Conservation (phyloP, 805 yeast genomes). For the Saccharomycopsis microspora region DNA sequence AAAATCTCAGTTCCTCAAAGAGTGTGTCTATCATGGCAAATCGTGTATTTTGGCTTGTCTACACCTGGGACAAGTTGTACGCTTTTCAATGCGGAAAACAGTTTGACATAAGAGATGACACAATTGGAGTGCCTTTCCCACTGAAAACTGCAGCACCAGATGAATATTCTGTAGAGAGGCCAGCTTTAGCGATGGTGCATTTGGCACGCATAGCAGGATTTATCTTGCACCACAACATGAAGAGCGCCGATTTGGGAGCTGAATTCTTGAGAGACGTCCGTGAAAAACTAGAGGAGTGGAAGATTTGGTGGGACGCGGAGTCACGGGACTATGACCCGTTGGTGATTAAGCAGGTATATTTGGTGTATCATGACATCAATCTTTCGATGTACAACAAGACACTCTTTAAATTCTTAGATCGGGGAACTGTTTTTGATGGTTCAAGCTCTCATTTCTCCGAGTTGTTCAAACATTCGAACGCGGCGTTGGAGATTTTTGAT, state of each 20-base stretch:
- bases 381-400: background rate
- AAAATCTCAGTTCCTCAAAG: background rate
- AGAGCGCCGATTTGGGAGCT: slow-evolving; percentile 4
- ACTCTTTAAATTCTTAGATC: background rate
- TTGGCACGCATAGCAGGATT: slow-evolving; percentile 29
- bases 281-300: slow-evolving; percentile 18
- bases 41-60: slow-evolving; percentile 45
- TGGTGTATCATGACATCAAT: background rate
- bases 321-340: background rate
- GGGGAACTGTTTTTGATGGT: background rate
- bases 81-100: slow-evolving; percentile 19
- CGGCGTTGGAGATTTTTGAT: background rate
- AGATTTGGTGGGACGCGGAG: slow-evolving; percentile 12
- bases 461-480: background rate
- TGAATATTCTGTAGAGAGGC: slow-evolving; percentile 32
- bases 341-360: background rate
- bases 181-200: slow-evolving; percentile 35
- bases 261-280: slow-evolving; percentile 7
- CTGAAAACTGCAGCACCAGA: slow-evolving; percentile 18
- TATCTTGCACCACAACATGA: slow-evolving; percentile 20
- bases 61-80: slow-evolving; percentile 38
- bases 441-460: background rate
- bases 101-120: background rate
- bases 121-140: background rate
- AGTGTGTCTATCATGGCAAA: slow-evolving; percentile 35